Evolutionary conservation across 1,139 yeast genomes (phyloP).

Genomic region (Waltiozyma sp.): DNA sequence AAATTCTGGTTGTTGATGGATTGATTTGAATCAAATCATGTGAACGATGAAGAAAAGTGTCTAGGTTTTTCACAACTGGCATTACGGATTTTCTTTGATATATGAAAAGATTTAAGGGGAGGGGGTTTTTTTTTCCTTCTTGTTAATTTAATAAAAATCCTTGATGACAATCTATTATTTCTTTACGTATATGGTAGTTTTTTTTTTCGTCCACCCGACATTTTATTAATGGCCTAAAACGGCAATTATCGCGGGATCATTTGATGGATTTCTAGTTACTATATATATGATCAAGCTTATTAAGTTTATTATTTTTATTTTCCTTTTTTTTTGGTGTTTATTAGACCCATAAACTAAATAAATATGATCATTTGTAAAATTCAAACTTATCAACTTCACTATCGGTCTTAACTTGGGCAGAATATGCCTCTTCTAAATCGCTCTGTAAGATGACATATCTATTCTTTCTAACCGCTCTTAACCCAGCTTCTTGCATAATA

Average conservation of each 20-base stretch:
- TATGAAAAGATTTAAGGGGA: too few relatives aligned
- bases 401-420: constrained; percentile 91
- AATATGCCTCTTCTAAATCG: constrained; percentile 96
- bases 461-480: constrained; percentile 95
- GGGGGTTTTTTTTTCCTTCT: too few relatives aligned
- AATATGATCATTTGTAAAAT: constrained; percentile 59
- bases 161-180: too few relatives aligned
- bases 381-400: constrained; percentile 95
- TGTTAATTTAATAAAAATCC: too few relatives aligned
- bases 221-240: neutral
- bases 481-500: constrained; percentile 99
- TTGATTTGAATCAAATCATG: neutral
- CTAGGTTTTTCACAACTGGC: neutral
- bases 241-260: neutral
- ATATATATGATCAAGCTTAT: too few relatives aligned
- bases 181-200: too few relatives aligned
- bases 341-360: too few relatives aligned
- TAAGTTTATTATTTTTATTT: too few relatives aligned
- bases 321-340: too few relatives aligned
- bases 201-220: too few relatives aligned
- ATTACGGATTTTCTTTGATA: too few relatives aligned
- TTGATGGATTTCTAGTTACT: too few relatives aligned
- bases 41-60: neutral
- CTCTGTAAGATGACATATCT: constrained; percentile 92
- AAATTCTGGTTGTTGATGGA: neutral